Evolutionary conservation across 1,139 yeast genomes (phyloP).

Genomic region (Zygosaccharomyces pseudobailii): DNA sequence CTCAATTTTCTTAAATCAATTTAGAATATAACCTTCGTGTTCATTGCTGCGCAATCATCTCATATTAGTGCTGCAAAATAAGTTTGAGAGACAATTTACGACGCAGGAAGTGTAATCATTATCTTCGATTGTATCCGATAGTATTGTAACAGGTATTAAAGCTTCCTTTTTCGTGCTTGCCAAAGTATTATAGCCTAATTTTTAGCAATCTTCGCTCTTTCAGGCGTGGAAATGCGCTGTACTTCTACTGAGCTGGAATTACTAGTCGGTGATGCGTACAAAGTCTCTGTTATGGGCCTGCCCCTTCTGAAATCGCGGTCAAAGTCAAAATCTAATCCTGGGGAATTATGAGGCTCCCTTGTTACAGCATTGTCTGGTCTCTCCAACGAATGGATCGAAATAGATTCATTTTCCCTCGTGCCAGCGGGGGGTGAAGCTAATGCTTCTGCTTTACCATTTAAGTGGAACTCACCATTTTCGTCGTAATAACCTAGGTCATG

Average conservation of each 20-base stretch:
- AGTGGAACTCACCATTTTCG: conserved; percentile 52
- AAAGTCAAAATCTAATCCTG: conserved; percentile 14
- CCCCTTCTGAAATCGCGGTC: conserved; percentile 14
- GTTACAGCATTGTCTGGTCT: conserved; percentile 15
- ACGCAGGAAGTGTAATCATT: background rate
- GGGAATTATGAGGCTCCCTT: conserved; percentile 7
- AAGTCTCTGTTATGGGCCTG: conserved; percentile 4
- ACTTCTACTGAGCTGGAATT: conserved; percentile 4
- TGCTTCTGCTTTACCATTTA: conserved; percentile 22
- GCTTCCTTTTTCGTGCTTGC: background rate
- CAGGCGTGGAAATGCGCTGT: conserved; percentile 11
- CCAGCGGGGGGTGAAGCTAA: conserved; percentile 23
- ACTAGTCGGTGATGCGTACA: background rate
- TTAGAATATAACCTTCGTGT: background rate
- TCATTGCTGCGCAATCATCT: background rate
- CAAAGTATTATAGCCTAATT: background rate
- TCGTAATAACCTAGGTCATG: conserved; percentile 82
- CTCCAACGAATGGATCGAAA: conserved; percentile 10
- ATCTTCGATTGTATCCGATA: background rate
- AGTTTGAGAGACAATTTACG: background rate
- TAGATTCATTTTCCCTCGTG: conserved; percentile 8
- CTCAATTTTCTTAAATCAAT: no score
- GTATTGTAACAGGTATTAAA: background rate
- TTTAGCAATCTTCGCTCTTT: conserved; percentile 8
- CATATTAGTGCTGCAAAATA: background rate